Evolutionary conservation across 129 eudicot genomes (phyloP), one percentile per base, ranked within the genome.

Genomic region (Dittrichia graveolens): DNA sequence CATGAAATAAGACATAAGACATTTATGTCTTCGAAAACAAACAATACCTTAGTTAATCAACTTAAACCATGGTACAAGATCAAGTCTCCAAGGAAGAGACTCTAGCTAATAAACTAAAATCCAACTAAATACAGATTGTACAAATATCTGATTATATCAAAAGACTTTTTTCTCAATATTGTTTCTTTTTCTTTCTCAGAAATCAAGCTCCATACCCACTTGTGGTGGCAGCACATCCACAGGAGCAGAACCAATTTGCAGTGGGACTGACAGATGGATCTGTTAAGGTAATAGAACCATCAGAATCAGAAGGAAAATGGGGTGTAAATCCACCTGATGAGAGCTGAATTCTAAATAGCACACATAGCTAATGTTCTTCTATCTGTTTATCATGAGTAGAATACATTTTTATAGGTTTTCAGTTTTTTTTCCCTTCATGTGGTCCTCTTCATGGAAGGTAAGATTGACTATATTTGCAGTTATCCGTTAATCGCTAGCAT

Each of bases 211-310:
- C 73, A 18, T 81, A 86, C 65, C 91, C 98, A 4, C 78, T 85
- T 4, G 98, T 83, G 2, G 74, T 89, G 34, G 98, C 98, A 18
- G 83, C 94, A 37, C 98, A 92, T 55, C 98, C 98, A 0, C 94
- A 81, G 56, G 96, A 89, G 40, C 87, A 89, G 31, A 77, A 85
- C 77, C 98, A 92, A 41, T 89, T 92, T 58, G 98, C 98, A 7
- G 61, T 92, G 7, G 98, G 98, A 59, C 59, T 92, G 75, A 83
- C 84, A 12, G 97, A 92, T 62, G 97, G 97, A 24, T 73, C 89
- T 1, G 88, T 92, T 38, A 89, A 86, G 82, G 97, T 92, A 46
- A 72, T 92, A 6, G 97, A 92, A 61, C 97, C 96, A 3, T 49
- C 72, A 16, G 91, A 92, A 48, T 73, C 89, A 0, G 91, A 92